Base-by-base conservation (phyloP, 2,329 filamentous ascomycete species). In the Rutstroemia sp. region DNA sequence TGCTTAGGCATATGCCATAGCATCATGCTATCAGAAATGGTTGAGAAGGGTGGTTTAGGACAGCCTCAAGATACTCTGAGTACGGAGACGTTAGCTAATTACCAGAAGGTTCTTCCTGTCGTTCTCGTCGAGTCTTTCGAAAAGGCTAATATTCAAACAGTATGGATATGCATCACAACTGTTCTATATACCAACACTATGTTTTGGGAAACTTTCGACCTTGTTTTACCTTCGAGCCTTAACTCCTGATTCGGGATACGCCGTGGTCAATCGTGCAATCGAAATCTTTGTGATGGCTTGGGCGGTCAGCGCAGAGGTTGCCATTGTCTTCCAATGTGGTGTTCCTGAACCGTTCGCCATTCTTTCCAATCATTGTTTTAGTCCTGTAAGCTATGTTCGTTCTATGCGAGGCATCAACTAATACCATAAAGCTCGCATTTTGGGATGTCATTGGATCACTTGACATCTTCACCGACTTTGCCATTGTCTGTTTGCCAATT, bases 361-460 rank as follows among this genome's bases (percentile, higher is more conserved):
- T 5, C 58, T 62, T 30, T 58, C 55, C 21, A 55, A 59, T 10
- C 47, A 59, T 44, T 69, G 66, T 52, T 54, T 66, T 19, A 58
- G 65, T 54, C 52, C 52, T 44, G 61, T 65, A 62, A 46, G 58
- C 21, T 19, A 19, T 21, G 14, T 42, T 5, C 18, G 4, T 34
- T 21, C 6, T n/a, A 46, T 46, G 7, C 12, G 12, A 21, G 10
- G 14, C 41, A 16, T 16, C 16, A 14, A 18, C 34, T 52, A 34
- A 18, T 37, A n/a, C 12, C n/a, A 37, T 14, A 12, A 37, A 57
- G 55, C 37, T 42, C 12, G 41, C 67, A 65, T 9, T 72, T 68
- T 81, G 79, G 71, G 75, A 79, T 34, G 72, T 74, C 46, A 79
- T 79, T 55, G 76, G 74, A 1, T 69, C 73, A 0, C 73, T 75